phyloP scores from a whole-genome alignment of 2,329 filamentous ascomycete genomes.

The Chaetomium strumarium region DNA sequence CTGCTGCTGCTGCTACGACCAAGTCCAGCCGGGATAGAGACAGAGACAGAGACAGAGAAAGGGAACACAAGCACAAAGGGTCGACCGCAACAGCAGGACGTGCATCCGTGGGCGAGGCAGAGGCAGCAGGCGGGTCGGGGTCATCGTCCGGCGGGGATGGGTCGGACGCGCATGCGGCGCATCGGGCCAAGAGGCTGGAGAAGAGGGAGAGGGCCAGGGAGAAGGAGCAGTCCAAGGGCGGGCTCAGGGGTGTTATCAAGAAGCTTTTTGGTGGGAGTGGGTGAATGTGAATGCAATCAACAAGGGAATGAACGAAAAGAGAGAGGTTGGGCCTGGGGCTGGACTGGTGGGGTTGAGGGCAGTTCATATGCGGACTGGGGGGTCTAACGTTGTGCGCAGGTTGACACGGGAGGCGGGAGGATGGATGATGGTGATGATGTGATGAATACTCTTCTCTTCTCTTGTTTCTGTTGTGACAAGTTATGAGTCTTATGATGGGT shows the following conservation, averaged over 20 bases:
- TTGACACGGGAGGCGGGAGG: neutral
- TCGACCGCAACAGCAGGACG: slow-evolving; percentile 1
- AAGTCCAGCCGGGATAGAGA: slow-evolving; percentile 3
- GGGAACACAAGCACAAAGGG: slow-evolving; percentile 16
- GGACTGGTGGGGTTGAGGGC: slow-evolving; percentile 9
- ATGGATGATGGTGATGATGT: too few relatives aligned
- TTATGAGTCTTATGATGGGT: neutral
- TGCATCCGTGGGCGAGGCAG: neutral
- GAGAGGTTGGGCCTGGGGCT: neutral
- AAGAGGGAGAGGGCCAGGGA: slow-evolving; percentile 21
- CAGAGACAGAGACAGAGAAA: slow-evolving; percentile 11
- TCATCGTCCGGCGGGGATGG: slow-evolving; percentile 15
- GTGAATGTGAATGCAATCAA: neutral
- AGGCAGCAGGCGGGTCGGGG: neutral
- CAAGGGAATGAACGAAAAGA: slow-evolving; percentile 1
- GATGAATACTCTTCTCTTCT: slow-evolving; percentile 4
- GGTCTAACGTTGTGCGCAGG: too few relatives aligned
- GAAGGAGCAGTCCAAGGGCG: slow-evolving; percentile 15
- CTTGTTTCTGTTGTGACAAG: neutral
- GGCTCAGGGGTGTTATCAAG: slow-evolving; percentile 24
- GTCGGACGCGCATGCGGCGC: slow-evolving; percentile 11
- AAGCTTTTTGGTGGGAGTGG: slow-evolving; percentile 20
- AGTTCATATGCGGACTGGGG: neutral
- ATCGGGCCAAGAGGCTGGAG: slow-evolving; percentile 24
- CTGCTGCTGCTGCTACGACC: too few relatives aligned